These are phyloP conservation scores for Themeda triandra DNA, from an alignment of 176 grass and related monocot species.

Conservation along the genomic window DNA sequence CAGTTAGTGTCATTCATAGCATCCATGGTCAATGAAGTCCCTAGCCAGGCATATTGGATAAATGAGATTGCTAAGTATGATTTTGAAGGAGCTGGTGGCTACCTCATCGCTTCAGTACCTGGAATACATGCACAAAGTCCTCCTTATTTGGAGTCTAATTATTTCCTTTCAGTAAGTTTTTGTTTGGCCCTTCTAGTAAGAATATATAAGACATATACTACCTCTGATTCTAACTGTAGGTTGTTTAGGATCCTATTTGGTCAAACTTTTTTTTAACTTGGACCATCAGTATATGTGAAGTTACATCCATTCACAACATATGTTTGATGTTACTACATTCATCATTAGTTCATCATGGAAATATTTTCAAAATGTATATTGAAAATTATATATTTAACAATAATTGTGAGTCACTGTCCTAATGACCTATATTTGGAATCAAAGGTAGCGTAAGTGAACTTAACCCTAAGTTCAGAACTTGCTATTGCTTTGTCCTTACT, in stretches of 20 bases:
- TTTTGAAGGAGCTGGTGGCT: constrained; percentile 60
- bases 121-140: constrained; percentile 58
- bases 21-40: constrained; percentile 67
- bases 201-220: neutral
- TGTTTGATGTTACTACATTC: neutral
- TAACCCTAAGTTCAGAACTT: neutral
- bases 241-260: neutral
- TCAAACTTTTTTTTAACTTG: neutral
- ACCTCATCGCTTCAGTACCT: constrained; percentile 75
- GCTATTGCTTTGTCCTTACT: neutral
- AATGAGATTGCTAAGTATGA: constrained; percentile 73
- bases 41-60: constrained; percentile 77
- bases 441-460: neutral
- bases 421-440: neutral
- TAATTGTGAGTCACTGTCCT: neutral
- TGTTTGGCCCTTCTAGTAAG: neutral
- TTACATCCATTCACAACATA: neutral
- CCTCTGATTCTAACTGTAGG: neutral
- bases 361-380: neutral
- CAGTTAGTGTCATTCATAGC: constrained; percentile 67
- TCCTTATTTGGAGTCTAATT: constrained; percentile 48
- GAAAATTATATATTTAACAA: neutral
- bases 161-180: constrained; percentile 67
- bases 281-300: neutral
- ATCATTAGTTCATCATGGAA: neutral